Base-by-base conservation (phyloP, 179 eudicot genomes). In the Silene noctiflora region DNA sequence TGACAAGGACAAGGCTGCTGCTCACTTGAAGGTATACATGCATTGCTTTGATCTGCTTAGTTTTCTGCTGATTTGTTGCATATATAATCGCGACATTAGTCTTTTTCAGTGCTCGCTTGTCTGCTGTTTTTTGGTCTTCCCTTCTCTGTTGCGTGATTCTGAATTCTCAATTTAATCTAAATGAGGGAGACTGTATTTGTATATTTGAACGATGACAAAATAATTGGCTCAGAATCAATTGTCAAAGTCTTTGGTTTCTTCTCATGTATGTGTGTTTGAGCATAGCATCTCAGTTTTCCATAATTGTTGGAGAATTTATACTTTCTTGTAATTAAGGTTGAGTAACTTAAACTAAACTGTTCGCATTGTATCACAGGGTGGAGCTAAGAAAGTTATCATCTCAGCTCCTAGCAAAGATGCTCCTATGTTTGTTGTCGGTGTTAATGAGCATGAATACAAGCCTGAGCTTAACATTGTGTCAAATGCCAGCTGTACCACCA, bases 391-490 rank as follows among this genome's bases (percentile, higher is more conserved):
- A 83, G 96, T 91, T 24, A 69, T 90, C 80, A 90, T 90, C 56
- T 90, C 94, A 46, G 94, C 94, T 21, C 94, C 94, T n/a, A 90
- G 94, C 82, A 88, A 88, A 75, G 92, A 91, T 81, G 92, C 92
- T 53, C 92, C 92, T 20, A 91, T 91, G 96, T 91, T 89, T 75
- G 96, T 89, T 82, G 91, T 91, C 74, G 96, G 96, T 76, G 96
- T 91, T 60, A 91, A 91, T 31, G 91, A 91, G 82, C 87, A 88
- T 55, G 88, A 89, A 35, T 91, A 91, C 93, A 91, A 67, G 76
- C 74, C 90, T 20, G 91, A 89, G 16, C 85, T 91, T 51, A 20
- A 88, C 83, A 84, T 91, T 71, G 88, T 91, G 59, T 91, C 93
- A 59, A 91, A 91, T 35, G 96, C 96, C 70, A 91, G 93, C n/a